Evolutionary conservation across 768 basidiomycete species (phyloP).

Genomic region (Termitomyces sp.): DNA sequence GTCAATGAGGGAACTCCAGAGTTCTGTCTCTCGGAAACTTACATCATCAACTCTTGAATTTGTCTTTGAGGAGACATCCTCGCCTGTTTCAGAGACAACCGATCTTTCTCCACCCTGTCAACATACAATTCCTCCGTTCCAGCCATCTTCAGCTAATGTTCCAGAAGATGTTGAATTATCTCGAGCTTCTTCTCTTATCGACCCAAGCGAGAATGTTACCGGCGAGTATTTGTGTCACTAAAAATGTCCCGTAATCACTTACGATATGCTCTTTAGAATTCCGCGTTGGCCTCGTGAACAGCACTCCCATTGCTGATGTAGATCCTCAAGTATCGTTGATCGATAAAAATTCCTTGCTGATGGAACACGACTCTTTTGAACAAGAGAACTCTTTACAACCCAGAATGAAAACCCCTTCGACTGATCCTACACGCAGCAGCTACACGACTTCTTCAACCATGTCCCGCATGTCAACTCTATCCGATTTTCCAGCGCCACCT

Average conservation of each 20-base stretch:
- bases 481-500: slow-evolving; percentile 69
- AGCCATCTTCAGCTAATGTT: slow-evolving; percentile 33
- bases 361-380: slow-evolving; percentile 3
- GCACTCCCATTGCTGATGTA: slow-evolving; percentile 35
- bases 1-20: slow-evolving; percentile 11
- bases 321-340: slow-evolving; percentile 34
- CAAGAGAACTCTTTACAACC: not conserved
- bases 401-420: slow-evolving; percentile 25
- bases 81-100: slow-evolving; percentile 18
- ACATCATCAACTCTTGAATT: slow-evolving; percentile 30
- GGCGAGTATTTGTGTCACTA: slow-evolving; percentile 21
- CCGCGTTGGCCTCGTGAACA: slow-evolving; percentile 45
- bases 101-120: slow-evolving; percentile 10
- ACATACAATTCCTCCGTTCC: slow-evolving; percentile 29
- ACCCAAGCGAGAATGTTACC: slow-evolving; percentile 35
- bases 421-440: slow-evolving; percentile 40
- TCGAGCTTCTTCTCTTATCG: slow-evolving; percentile 31
- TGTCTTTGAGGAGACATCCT: slow-evolving; percentile 30
- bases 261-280: slow-evolving; percentile 30
- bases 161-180: slow-evolving; percentile 48
- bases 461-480: slow-evolving; percentile 66
- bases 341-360: slow-evolving; percentile 28
- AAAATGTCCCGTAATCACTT: not conserved
- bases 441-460: slow-evolving; percentile 54
- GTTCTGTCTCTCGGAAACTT: slow-evolving; percentile 17